Evolutionary conservation across 208 protist species (phyloP).

Genomic region (Histomonas meleagridis): DNA sequence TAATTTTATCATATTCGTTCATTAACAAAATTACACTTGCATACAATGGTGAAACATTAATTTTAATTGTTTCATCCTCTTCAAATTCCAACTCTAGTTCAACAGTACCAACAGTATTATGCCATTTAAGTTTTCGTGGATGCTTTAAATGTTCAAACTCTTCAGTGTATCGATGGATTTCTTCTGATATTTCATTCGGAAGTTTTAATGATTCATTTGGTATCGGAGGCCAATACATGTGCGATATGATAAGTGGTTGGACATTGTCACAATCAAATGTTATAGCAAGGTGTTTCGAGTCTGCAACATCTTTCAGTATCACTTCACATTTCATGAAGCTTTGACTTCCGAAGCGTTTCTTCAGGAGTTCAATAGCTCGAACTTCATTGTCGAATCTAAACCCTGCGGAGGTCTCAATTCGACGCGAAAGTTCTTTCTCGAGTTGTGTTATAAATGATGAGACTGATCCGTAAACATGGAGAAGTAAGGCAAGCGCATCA

Average conservation of each 20-base stretch:
- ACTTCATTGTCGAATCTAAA: constrained; percentile 25
- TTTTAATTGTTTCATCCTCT: neutral
- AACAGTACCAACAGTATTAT: neutral
- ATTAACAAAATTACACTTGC: neutral
- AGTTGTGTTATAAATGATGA: neutral
- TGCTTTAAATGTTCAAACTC: neutral
- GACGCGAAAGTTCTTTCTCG: neutral
- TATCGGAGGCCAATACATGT: neutral
- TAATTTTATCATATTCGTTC: neutral
- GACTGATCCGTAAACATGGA: constrained; percentile 10
- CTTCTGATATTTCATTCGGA: neutral
- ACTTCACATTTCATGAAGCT: constrained; percentile 26
- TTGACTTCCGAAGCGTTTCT: neutral
- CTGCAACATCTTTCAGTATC: constrained; percentile 4
- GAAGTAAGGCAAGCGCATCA: neutral
- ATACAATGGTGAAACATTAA: neutral
- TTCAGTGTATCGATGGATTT: neutral
- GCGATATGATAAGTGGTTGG: neutral
- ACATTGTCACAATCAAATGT: neutral
- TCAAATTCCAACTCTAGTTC: neutral
- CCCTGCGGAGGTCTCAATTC: neutral
- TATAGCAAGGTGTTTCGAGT: neutral
- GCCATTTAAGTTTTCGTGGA: constrained; percentile 18
- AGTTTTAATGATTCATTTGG: neutral
- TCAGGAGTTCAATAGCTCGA: neutral